A percentile compares a stretch with the other conserved stretches of the same genome.
phyloP scores from a whole-genome alignment of 176 grass and related monocot genomes.

The Oryza meyeriana region DNA sequence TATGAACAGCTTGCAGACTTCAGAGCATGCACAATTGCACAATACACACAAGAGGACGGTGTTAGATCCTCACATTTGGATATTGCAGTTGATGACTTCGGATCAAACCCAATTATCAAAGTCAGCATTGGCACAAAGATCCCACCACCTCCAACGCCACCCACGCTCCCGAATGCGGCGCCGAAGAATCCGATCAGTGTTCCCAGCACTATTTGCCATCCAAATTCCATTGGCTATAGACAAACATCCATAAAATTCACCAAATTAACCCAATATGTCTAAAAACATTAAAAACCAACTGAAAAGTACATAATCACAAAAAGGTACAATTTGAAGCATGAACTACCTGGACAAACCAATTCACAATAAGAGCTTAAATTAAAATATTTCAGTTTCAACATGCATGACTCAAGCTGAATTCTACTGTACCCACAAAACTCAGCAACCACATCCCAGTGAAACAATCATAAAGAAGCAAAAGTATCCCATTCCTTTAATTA shows the following conservation, averaged over 20 bases:
- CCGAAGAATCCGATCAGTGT: constrained; percentile 69
- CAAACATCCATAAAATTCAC: background rate
- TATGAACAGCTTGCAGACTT: constrained; percentile 32
- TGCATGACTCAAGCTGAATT: constrained; percentile 2
- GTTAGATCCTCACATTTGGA: constrained; percentile 65
- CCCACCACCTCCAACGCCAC: constrained; percentile 69
- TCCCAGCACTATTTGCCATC: constrained; percentile 64
- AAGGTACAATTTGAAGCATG: background rate
- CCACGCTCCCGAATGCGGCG: constrained; percentile 70
- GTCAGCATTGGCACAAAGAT: constrained; percentile 85
- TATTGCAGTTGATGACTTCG: constrained; percentile 72
- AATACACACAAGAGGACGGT: background rate
- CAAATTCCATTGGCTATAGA: constrained; percentile 52
- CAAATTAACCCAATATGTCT: constrained; percentile 4
- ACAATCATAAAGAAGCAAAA: background rate
- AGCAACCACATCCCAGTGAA: background rate
- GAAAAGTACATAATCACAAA: background rate
- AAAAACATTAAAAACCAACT: background rate
- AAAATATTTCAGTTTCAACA: background rate
- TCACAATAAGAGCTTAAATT: background rate
- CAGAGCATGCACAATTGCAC: constrained; percentile 11
- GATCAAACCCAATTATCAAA: constrained; percentile 77
- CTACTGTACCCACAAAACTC: background rate
- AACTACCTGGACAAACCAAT: background rate
- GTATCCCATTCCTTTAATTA: background rate